A percentile compares a stretch with the other conserved stretches of the same genome.
These are phyloP conservation scores for Immersiporthe knoxdaviesiana DNA, from an alignment of 2,329 filamentous ascomycete species.

Conservation along the genomic window DNA sequence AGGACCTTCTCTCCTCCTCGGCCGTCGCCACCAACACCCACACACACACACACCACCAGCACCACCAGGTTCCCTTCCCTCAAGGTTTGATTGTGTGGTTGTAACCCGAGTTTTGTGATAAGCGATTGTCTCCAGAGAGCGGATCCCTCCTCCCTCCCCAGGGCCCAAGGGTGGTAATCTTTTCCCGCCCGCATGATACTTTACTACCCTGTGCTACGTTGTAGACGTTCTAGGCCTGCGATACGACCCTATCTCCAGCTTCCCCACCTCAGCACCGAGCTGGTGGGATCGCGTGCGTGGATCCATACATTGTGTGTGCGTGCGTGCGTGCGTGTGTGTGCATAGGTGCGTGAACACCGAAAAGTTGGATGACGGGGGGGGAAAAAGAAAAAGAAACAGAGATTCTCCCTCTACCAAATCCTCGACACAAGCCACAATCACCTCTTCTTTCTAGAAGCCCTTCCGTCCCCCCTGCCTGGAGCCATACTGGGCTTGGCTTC, in stretches of 20 bases:
- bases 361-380: too few species aligned
- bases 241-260: not conserved
- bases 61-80: not conserved
- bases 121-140: not conserved
- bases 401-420: too few species aligned
- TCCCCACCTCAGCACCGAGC: not conserved
- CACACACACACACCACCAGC: too few species aligned
- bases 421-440: not conserved
- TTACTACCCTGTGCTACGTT: not conserved
- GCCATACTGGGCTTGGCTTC: not conserved
- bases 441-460: not conserved
- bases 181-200: not conserved
- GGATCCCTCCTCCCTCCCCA: too few species aligned
- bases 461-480: too few species aligned
- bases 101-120: not conserved
- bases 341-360: too few species aligned
- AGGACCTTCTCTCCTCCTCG: too few species aligned
- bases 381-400: too few species aligned
- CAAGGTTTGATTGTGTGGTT: not conserved
- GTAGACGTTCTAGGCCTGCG: not conserved
- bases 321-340: not conserved
- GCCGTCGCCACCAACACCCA: not conserved
- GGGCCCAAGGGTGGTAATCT: not conserved
- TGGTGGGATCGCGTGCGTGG: not conserved
- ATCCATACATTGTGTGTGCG: not conserved